A percentile compares a stretch with the other conserved stretches of the same genome.
These are phyloP conservation scores for Astrephomene gubernaculifera DNA, from an alignment of 139 green algal genomes.

Conservation along the genomic window DNA sequence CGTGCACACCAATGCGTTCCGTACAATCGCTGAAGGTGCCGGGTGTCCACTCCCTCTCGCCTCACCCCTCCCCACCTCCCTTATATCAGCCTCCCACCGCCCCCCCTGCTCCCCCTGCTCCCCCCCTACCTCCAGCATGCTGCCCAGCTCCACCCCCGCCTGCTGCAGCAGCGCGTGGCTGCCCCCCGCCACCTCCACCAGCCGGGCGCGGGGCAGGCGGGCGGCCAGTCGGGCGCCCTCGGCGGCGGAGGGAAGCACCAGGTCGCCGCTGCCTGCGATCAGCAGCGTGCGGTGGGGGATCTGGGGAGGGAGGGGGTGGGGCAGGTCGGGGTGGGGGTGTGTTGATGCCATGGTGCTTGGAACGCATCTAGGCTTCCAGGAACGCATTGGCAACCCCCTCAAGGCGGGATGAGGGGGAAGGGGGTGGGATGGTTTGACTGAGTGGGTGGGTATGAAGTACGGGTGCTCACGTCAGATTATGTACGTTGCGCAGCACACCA, in stretches of 20 bases:
- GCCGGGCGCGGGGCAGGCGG: constrained; percentile 61
- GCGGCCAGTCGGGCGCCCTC: constrained; percentile 71
- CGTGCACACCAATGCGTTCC: too few relatives aligned
- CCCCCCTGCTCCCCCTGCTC: too few relatives aligned
- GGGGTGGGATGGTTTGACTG: background rate
- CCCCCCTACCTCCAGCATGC: constrained; percentile 65
- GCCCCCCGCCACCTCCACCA: constrained; percentile 50
- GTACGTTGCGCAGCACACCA: too few relatives aligned
- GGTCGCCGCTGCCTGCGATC: constrained; percentile 56
- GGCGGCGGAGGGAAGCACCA: constrained; percentile 71
- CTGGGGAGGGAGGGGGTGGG: background rate
- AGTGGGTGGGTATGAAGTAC: background rate
- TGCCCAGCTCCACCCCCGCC: constrained; percentile 74
- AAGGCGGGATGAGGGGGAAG: background rate
- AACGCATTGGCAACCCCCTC: too few relatives aligned
- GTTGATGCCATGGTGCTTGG: too few relatives aligned
- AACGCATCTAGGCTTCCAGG: too few relatives aligned
- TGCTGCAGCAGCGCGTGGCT: constrained; percentile 90
- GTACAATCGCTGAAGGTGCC: too few relatives aligned
- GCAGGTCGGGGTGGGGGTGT: background rate
- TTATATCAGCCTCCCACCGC: too few relatives aligned
- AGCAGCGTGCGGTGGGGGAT: constrained; percentile 81
- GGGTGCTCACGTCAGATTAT: too few relatives aligned
- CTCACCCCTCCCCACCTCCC: too few relatives aligned
- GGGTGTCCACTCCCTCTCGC: too few relatives aligned